Base-by-base conservation (phyloP, 352 stramenopile species). In the Phytophthora nicotianae region DNA sequence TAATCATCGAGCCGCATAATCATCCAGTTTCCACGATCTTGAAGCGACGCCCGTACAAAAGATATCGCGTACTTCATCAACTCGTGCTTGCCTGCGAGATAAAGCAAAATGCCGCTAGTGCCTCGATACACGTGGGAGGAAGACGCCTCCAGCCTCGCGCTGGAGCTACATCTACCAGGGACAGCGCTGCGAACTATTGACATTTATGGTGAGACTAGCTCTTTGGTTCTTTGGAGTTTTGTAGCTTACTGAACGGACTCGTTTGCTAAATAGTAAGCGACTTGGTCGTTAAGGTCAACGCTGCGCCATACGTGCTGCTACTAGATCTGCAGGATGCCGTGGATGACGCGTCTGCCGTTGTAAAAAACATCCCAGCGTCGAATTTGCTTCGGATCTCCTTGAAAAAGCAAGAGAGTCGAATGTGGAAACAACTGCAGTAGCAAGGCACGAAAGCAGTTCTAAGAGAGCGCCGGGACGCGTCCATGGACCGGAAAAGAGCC, bases 201-300 rank as follows among this genome's bases (percentile, higher is more conserved):
- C 50, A 75, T 94, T 45, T 94, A 91, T 68, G 74, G 86, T 93
- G 69, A 14, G 65, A 33, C 7, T 21, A 6, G 11, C 3, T 19
- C n/a, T 7, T 38, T 0, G 4, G 2, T 29, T 19, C 3, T 16
- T 4, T 23, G 19, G 10, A 35, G 7, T 5, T 7, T 14, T 24
- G 5, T 19, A n/a, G 26, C n/a, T 19, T 11, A 49, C 21, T 63
- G 17, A 49, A 23, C 14, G 14, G 2, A 7, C 21, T 56, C 24
- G 24, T 58, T 45, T 57, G n/a, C 38, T 17, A 9, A 20, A 50
- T 32, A 94, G 83, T 93, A 24, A 91, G 83, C 58, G 83, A 92
- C 54, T 45, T 92, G 23, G 70, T 93, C 16, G 23, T 95, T n/a
- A 95, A 95, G 55, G 62, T 95, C 38, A 95, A 95, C 56, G 75